A percentile compares a stretch with the other conserved stretches of the same genome.
These are phyloP conservation scores for Alternaria dauci DNA, from an alignment of 2,329 filamentous ascomycete genomes.

Conservation along the genomic window DNA sequence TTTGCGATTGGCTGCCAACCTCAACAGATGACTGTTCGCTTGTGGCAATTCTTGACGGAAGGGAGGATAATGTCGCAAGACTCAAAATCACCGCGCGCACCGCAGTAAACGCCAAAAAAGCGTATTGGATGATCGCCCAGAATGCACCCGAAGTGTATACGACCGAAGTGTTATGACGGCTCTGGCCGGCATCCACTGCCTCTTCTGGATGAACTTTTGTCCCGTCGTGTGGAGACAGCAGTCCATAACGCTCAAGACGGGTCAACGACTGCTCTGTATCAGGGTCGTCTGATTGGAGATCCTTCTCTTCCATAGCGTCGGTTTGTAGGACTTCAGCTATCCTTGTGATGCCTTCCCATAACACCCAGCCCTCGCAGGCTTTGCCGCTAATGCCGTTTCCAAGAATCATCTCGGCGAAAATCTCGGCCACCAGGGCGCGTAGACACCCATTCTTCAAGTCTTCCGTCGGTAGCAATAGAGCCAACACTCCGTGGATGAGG, in stretches of 20 bases:
- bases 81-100: slow-evolving; percentile 72
- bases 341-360: slow-evolving; percentile 86
- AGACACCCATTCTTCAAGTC: slow-evolving; percentile 89
- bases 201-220: slow-evolving; percentile 30
- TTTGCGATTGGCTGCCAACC: slow-evolving; percentile 43
- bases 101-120: slow-evolving; percentile 62
- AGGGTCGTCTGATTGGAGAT: slow-evolving; percentile 39
- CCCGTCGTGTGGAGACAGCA: slow-evolving; percentile 55
- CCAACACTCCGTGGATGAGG: slow-evolving; percentile 81
- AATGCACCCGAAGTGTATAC: slow-evolving; percentile 54
- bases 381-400: slow-evolving; percentile 82
- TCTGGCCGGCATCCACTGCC: slow-evolving; percentile 22
- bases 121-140: slow-evolving; percentile 64
- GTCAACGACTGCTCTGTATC: slow-evolving; percentile 43
- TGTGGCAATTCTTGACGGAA: slow-evolving; percentile 63
- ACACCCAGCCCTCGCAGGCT: slow-evolving; percentile 84
- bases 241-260: slow-evolving; percentile 65
- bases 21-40: slow-evolving; percentile 43
- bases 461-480: slow-evolving; percentile 87
- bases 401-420: slow-evolving; percentile 88
- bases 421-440: slow-evolving; percentile 82
- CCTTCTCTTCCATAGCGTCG: slow-evolving; percentile 42
- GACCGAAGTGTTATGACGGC: slow-evolving; percentile 26
- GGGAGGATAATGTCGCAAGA: slow-evolving; percentile 71
- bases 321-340: slow-evolving; percentile 61